Percentiles rank a stretch among this genome's conserved stretches.
phyloP scores from a whole-genome alignment of 495 filamentous ascomycete genomes.

The Rusavskia elegans region DNA sequence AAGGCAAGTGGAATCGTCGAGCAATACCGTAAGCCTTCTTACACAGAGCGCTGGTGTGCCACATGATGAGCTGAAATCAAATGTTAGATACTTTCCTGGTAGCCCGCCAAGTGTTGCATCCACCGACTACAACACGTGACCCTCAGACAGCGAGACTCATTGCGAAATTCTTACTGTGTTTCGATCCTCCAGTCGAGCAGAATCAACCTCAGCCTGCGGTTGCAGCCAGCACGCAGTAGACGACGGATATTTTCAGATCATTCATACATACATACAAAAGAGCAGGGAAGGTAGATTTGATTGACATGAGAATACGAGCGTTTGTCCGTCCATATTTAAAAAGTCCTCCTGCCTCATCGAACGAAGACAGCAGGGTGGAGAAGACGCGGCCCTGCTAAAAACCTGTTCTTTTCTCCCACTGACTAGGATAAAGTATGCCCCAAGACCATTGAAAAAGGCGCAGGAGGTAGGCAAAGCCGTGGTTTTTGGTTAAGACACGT shows the following conservation, averaged over 20 bases:
- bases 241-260: neutral
- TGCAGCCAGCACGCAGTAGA: neutral
- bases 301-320: neutral
- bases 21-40: neutral
- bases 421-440: constrained; percentile 21
- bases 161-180: neutral
- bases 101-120: neutral
- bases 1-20: neutral
- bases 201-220: neutral
- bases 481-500: constrained; percentile 4
- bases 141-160: constrained; percentile 2
- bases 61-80: neutral
- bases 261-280: neutral
- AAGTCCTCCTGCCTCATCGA: constrained; percentile 17
- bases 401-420: constrained; percentile 21
- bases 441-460: constrained; percentile 17
- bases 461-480: constrained; percentile 25
- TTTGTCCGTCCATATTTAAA: constrained; percentile 19
- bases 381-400: constrained; percentile 24
- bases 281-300: neutral
- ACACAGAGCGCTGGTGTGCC: neutral
- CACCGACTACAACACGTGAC: neutral
- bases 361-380: constrained; percentile 19
- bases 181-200: neutral
- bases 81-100: neutral